phyloP scores from a whole-genome alignment of 352 stramenopile genomes.

The Bremia lactucae region DNA sequence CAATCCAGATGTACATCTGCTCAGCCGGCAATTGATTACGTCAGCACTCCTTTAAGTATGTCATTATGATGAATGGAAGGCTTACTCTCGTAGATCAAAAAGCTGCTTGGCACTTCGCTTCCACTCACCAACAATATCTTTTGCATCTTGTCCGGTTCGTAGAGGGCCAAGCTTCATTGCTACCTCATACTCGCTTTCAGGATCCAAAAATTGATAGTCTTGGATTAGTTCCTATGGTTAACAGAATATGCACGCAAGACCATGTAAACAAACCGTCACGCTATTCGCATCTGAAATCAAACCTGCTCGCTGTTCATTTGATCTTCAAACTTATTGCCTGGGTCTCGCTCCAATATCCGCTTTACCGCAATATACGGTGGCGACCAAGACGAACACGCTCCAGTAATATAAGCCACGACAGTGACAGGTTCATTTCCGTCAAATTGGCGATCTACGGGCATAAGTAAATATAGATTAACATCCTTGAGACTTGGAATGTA shows the following conservation, averaged over 20 bases:
- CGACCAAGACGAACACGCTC: constrained; percentile 26
- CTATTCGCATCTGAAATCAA: not conserved
- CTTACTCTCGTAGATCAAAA: constrained; percentile 44
- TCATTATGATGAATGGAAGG: not conserved
- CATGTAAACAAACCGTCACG: constrained; percentile 1
- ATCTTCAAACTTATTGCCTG: constrained; percentile 79
- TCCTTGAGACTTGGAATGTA: not conserved
- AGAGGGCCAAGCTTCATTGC: constrained; percentile 64
- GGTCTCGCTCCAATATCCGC: constrained; percentile 57
- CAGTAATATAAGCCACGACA: constrained; percentile 41
- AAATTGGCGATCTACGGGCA: constrained; percentile 43
- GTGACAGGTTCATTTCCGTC: constrained; percentile 29
- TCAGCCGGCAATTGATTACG: not conserved
- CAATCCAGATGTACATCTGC: constrained; percentile 41
- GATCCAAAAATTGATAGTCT: constrained; percentile 77
- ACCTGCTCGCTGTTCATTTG: constrained; percentile 68
- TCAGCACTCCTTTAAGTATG: not conserved
- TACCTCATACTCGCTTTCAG: constrained; percentile 65
- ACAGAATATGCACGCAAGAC: constrained; percentile 1
- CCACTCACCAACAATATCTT: constrained; percentile 51
- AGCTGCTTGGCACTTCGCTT: constrained; percentile 31
- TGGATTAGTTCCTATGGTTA: constrained; percentile 61
- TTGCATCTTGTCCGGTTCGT: constrained; percentile 27
- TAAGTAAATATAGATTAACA: not conserved
- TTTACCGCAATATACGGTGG: constrained; percentile 59